Percentiles rank a stretch among this genome's conserved stretches.
Conservation (phyloP, 2,329 filamentous ascomycete genomes). For the Calonectria pseudoreteaudii region DNA sequence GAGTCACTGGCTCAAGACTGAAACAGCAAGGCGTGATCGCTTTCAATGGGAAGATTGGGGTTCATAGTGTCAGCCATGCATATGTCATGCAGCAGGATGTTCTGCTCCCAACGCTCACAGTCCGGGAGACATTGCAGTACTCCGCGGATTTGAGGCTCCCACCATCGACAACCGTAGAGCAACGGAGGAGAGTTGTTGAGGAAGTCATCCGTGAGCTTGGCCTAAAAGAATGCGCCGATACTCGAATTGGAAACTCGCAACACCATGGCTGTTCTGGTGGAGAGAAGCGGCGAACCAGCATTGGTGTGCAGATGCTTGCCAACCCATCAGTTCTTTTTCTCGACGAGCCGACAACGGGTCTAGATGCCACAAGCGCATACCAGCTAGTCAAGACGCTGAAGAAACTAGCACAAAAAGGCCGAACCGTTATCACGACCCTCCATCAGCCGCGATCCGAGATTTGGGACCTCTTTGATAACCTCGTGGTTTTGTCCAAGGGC, state of each 20-base stretch:
- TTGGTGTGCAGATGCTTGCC: conserved; percentile 82
- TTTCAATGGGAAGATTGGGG: conserved; percentile 70
- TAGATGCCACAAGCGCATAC: conserved; percentile 82
- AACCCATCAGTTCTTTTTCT: conserved; percentile 83
- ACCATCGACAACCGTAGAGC: conserved; percentile 67
- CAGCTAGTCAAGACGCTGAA: conserved; percentile 80
- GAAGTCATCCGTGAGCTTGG: conserved; percentile 82
- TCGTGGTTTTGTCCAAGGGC: conserved; percentile 76
- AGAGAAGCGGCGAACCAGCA: conserved; percentile 81
- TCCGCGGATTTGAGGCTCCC: conserved; percentile 79
- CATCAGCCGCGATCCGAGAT: conserved; percentile 85
- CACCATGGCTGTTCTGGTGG: conserved; percentile 84
- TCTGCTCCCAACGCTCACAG: conserved; percentile 78
- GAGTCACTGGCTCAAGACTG: conserved; percentile 68
- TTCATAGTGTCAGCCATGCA: conserved; percentile 68
- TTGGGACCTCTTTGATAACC: conserved; percentile 80
- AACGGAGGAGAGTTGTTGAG: conserved; percentile 75
- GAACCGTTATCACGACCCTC: conserved; percentile 80
- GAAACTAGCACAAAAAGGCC: conserved; percentile 72
- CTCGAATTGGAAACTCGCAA: conserved; percentile 76
- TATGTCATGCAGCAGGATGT: conserved; percentile 85
- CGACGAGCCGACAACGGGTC: conserved; percentile 82
- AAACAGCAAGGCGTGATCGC: conserved; percentile 65
- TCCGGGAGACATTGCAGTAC: conserved; percentile 80
- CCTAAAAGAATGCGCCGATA: conserved; percentile 81